These are phyloP conservation scores for Trypethelium eluteriae DNA, from an alignment of 495 filamentous ascomycete genomes.

Conservation along the genomic window DNA sequence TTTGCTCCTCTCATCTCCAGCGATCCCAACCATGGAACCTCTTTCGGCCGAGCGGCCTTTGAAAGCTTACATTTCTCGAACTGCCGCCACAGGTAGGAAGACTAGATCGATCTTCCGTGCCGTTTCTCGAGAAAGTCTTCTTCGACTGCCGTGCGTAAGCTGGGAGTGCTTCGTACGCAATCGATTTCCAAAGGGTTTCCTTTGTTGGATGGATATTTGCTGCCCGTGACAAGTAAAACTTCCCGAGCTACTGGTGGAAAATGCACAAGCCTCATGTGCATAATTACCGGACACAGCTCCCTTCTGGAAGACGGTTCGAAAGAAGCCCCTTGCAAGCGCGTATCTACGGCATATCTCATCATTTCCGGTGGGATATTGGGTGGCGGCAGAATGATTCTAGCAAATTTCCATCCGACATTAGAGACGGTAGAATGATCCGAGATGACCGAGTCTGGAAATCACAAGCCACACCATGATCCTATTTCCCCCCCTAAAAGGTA, in stretches of 20 bases:
- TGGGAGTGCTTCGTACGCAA: too few species aligned
- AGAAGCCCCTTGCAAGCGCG: slow-evolving; percentile 2
- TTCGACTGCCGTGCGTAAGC: too few species aligned
- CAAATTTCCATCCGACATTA: slow-evolving; percentile 12
- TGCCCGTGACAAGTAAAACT: too few species aligned
- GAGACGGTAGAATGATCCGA: slow-evolving; percentile 5
- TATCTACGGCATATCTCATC: neutral
- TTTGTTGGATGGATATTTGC: too few species aligned
- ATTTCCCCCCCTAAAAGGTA: neutral
- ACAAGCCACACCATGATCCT: slow-evolving; percentile 6
- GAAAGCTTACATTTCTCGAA: neutral
- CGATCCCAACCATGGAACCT: neutral
- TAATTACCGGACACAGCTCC: neutral
- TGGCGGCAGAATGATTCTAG: slow-evolving; percentile 9
- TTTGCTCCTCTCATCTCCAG: slow-evolving; percentile 10
- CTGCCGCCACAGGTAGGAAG: neutral
- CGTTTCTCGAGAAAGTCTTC: neutral
- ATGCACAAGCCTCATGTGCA: neutral
- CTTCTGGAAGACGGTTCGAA: neutral
- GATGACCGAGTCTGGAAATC: neutral
- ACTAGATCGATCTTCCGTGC: neutral
- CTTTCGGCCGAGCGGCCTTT: neutral
- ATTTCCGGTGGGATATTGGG: slow-evolving; percentile 2
- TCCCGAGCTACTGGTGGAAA: neutral
- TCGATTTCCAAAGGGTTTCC: too few species aligned